Conservation (phyloP, 1,284 basidiomycete species). For the Neonothopanus nambi region DNA sequence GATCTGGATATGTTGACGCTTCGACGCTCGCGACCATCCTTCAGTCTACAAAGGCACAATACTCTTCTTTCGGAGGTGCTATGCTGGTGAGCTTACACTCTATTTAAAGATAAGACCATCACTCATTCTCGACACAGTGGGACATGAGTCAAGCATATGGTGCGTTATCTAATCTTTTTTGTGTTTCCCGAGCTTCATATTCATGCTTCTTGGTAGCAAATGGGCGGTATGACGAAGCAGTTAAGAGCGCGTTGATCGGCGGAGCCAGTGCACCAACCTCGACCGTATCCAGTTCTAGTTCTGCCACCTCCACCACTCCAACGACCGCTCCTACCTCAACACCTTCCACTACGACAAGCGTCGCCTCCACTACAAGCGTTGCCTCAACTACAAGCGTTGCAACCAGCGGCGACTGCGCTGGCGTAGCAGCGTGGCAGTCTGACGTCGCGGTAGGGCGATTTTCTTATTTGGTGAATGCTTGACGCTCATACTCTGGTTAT, state of each 20-base stretch:
- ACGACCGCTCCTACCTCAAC: conserved; percentile 28
- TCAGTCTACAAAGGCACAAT: conserved; percentile 43
- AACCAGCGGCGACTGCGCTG: conserved; percentile 41
- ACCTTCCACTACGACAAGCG: conserved; percentile 24
- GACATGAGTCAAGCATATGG: conserved; percentile 32
- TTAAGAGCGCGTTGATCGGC: conserved; percentile 50
- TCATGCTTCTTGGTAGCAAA: conserved; percentile 42
- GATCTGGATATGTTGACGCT: conserved; percentile 52
- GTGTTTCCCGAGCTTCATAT: neutral
- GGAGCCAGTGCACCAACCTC: conserved; percentile 25
- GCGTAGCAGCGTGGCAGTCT: conserved; percentile 47
- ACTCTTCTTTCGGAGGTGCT: conserved; percentile 66
- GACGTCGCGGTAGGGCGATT: conserved; percentile 37
- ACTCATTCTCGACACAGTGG: conserved; percentile 19
- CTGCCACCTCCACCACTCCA: conserved; percentile 23
- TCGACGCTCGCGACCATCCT: conserved; percentile 46
- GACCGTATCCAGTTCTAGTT: conserved; percentile 23
- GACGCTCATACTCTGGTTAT: neutral
- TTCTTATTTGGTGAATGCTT: neutral
- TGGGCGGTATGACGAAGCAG: conserved; percentile 47
- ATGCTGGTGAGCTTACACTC: conserved; percentile 43
- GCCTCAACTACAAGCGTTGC: conserved; percentile 30
- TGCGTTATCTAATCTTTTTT: conserved; percentile 19
- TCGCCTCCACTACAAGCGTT: conserved; percentile 27
- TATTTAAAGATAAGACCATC: neutral